These are phyloP conservation scores for Cucurbita moschata DNA, from an alignment of 306 rosid genomes.

Conservation along the genomic window DNA sequence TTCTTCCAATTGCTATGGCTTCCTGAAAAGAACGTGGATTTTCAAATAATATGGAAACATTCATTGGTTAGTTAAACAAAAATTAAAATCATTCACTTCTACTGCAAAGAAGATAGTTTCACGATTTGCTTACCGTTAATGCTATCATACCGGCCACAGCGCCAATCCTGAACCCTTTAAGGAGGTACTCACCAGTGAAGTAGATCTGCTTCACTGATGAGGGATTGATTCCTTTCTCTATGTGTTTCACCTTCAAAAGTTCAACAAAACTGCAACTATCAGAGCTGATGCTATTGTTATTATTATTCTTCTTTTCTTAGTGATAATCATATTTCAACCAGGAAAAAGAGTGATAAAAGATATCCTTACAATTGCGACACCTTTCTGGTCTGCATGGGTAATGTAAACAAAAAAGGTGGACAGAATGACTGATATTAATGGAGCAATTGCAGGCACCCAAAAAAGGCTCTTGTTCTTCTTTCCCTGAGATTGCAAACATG, in stretches of 20 bases:
- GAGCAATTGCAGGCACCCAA: slow-evolving; percentile 97
- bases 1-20: slow-evolving; percentile 93
- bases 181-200: slow-evolving; percentile 52
- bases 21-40: slow-evolving; percentile 30
- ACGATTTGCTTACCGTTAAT: slow-evolving; percentile 50
- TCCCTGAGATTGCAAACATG: slow-evolving; percentile 41
- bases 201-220: slow-evolving; percentile 51
- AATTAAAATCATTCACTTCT: neutral
- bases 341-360: slow-evolving; percentile 5
- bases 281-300: slow-evolving; percentile 3
- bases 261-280: neutral
- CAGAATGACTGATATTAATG: slow-evolving; percentile 65
- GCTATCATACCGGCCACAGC: slow-evolving; percentile 78
- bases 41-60: neutral
- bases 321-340: neutral
- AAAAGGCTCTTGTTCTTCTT: slow-evolving; percentile 60
- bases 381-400: slow-evolving; percentile 76
- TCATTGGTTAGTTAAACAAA: neutral
- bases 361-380: slow-evolving; percentile 71
- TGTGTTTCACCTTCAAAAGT: slow-evolving; percentile 44
- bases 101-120: slow-evolving; percentile 5
- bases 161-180: slow-evolving; percentile 69
- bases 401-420: slow-evolving; percentile 75
- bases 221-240: slow-evolving; percentile 79
- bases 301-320: neutral